A percentile compares a stretch with the other conserved stretches of the same genome.
Evolutionary conservation across 2,329 filamentous ascomycete genomes (phyloP).

Genomic region (Hymenoscyphus salicellus): DNA sequence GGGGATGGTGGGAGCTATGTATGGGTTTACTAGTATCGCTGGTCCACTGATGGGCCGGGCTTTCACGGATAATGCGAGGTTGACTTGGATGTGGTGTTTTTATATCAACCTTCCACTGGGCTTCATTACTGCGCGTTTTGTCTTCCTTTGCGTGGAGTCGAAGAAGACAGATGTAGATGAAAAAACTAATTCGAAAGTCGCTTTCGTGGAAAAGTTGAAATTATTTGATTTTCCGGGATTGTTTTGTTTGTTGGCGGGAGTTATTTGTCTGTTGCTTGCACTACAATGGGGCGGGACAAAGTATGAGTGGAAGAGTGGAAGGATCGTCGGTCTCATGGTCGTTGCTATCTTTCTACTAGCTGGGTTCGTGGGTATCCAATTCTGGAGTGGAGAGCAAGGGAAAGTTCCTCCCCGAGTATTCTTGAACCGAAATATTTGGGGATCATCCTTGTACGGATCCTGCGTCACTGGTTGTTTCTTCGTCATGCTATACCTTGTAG

Average conservation of each 20-base stretch:
- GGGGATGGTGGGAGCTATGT: conserved; percentile 28
- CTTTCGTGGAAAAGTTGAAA: not conserved
- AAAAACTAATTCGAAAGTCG: not conserved
- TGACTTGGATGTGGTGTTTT: conserved; percentile 37
- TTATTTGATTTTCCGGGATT: conserved; percentile 43
- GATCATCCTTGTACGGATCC: not conserved
- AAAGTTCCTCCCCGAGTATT: not conserved
- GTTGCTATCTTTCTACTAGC: not conserved
- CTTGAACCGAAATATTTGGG: not conserved
- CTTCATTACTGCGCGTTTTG: conserved; percentile 12
- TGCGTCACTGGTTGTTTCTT: conserved; percentile 25
- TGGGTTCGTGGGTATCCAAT: not conserved
- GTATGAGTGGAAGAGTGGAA: conserved; percentile 1
- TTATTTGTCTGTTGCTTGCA: conserved; percentile 40
- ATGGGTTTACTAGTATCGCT: conserved; percentile 23
- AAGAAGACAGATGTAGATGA: not conserved
- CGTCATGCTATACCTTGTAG: conserved; percentile 32
- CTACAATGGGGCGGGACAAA: conserved; percentile 45
- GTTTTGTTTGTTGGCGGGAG: conserved; percentile 41
- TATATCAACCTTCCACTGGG: conserved; percentile 41
- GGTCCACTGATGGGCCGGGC: conserved; percentile 36
- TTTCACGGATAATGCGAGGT: conserved; percentile 36
- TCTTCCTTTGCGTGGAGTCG: no score
- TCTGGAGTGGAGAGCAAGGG: not conserved
- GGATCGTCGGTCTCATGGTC: not conserved